These are phyloP conservation scores for Ceratobasidium sp. DNA, from an alignment of 1,284 basidiomycete species.

Conservation along the genomic window DNA sequence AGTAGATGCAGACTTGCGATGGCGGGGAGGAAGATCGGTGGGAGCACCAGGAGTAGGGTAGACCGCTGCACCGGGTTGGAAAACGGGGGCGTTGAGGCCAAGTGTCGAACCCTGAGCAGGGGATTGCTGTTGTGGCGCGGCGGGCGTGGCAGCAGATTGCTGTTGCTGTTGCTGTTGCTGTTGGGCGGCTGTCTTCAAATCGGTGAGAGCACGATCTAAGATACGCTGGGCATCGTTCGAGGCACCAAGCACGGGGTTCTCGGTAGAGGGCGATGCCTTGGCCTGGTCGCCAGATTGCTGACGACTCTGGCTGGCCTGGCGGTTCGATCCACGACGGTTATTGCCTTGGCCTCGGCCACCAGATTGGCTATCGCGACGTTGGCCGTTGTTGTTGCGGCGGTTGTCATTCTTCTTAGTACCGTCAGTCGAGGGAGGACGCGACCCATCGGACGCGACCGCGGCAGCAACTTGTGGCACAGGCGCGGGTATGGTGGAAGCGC, in stretches of 20 bases:
- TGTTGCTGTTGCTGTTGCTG: too few species aligned
- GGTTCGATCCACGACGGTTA: constrained; percentile 30
- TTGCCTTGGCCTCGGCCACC: constrained; percentile 36
- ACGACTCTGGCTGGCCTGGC: constrained; percentile 33
- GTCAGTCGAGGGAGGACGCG: constrained; percentile 44
- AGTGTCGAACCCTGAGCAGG: constrained; percentile 57
- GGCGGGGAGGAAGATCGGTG: constrained; percentile 56
- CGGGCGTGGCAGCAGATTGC: constrained; percentile 48
- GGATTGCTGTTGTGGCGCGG: constrained; percentile 52
- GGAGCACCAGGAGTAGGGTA: constrained; percentile 57
- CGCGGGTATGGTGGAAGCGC: constrained; percentile 28
- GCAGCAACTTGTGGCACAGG: constrained; percentile 41
- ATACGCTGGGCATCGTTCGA: constrained; percentile 55
- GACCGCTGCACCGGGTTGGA: constrained; percentile 67
- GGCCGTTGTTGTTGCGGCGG: constrained; percentile 25
- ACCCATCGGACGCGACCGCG: constrained; percentile 40
- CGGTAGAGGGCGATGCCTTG: constrained; percentile 39
- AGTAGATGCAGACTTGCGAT: constrained; percentile 78
- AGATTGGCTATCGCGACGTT: constrained; percentile 37
- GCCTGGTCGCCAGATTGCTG: constrained; percentile 41
- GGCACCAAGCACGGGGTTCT: constrained; percentile 35
- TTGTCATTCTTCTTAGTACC: constrained; percentile 40
- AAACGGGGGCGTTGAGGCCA: constrained; percentile 69
- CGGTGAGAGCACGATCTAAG: constrained; percentile 81
- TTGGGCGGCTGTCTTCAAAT: constrained; percentile 64